phyloP scores from a whole-genome alignment of 768 basidiomycete species.

The Lactarius tabidus region DNA sequence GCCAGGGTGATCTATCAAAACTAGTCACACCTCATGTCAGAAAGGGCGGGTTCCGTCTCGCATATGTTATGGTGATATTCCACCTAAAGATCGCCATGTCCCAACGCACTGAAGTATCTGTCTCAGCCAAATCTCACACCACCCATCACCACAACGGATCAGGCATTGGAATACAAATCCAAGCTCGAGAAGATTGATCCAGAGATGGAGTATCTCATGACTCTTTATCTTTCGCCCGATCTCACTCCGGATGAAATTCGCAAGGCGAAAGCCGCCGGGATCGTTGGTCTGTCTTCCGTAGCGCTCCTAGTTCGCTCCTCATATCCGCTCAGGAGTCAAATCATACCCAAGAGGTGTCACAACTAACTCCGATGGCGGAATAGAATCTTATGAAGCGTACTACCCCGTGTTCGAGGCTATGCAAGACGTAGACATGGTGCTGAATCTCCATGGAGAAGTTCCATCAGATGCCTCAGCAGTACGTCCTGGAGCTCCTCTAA shows the following conservation, averaged over 20 bases:
- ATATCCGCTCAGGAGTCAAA: constrained; percentile 62
- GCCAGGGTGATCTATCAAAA: constrained; percentile 76
- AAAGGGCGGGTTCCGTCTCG: constrained; percentile 83
- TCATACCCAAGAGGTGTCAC: constrained; percentile 97
- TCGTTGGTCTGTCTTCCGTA: constrained; percentile 45
- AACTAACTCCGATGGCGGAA: constrained; percentile 93
- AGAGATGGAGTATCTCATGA: constrained; percentile 86
- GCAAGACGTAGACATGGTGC: constrained; percentile 89
- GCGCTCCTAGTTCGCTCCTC: neutral
- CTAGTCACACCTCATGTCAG: constrained; percentile 89
- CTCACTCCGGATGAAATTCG: constrained; percentile 87
- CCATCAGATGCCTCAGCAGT: constrained; percentile 73
- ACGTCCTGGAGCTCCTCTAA: constrained; percentile 31
- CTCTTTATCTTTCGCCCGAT: constrained; percentile 88
- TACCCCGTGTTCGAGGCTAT: constrained; percentile 92
- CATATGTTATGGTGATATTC: constrained; percentile 88
- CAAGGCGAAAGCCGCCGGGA: constrained; percentile 81
- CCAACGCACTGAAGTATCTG: neutral
- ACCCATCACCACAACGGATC: constrained; percentile 77
- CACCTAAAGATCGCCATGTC: neutral
- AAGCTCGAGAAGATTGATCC: constrained; percentile 73
- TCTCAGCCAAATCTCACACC: constrained; percentile 86
- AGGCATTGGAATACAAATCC: constrained; percentile 76
- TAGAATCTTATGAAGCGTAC: constrained; percentile 91
- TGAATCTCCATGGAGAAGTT: constrained; percentile 96